Percentiles rank a stretch among this genome's conserved stretches.
phyloP scores from a whole-genome alignment of 192 early-diverging fungal species.

The Tieghemiomyces parasiticus region DNA sequence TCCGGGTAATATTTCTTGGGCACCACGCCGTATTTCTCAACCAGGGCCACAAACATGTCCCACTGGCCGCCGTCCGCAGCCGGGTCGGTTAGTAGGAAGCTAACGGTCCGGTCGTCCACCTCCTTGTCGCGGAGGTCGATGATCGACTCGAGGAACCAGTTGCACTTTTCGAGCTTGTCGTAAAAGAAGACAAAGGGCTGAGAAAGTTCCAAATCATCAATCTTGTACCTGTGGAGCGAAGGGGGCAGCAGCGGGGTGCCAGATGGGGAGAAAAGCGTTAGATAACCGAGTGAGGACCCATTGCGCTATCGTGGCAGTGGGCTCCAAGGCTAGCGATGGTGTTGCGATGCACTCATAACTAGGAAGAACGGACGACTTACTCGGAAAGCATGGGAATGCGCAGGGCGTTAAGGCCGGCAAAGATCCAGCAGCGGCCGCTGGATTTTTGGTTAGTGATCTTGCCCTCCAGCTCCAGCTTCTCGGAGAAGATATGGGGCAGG shows the following conservation, averaged over 20 bases:
- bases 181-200: conserved; percentile 60
- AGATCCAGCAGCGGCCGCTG: conserved; percentile 71
- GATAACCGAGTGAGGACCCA: no score
- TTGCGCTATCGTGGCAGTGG: no score
- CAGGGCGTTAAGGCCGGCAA: conserved; percentile 63
- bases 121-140: conserved; percentile 44
- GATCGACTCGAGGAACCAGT: conserved; percentile 68
- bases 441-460: conserved; percentile 54
- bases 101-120: conserved; percentile 47
- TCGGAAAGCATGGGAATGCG: conserved; percentile 49
- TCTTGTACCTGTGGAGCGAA: no score
- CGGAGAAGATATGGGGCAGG: conserved; percentile 36
- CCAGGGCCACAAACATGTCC: conserved; percentile 63
- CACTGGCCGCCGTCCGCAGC: conserved; percentile 60
- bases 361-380: no score
- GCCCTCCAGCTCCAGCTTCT: conserved; percentile 34
- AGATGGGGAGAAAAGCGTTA: no score
- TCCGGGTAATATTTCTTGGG: conserved; percentile 52
- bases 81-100: conserved; percentile 50
- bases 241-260: no score
- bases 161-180: conserved; percentile 71
- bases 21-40: conserved; percentile 62
- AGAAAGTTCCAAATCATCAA: conserved; percentile 66
- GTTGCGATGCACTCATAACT: no score
- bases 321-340: no score